Base-by-base conservation (phyloP, 2,329 filamentous ascomycete species). In the Paraconiothyrium brasiliense region DNA sequence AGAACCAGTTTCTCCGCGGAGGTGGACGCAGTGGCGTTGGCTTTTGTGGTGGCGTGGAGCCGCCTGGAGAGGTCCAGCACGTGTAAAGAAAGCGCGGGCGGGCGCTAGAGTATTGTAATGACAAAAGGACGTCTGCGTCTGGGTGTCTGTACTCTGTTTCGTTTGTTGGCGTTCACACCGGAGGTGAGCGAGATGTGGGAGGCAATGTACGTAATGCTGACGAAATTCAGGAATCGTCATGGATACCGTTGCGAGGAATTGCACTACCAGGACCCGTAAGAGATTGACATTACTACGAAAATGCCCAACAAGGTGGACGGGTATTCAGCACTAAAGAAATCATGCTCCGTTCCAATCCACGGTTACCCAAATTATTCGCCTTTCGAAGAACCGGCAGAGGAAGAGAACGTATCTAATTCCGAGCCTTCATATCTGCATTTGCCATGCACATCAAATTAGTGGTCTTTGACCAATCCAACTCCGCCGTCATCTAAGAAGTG, bases 221-320 rank as follows among this genome's bases (percentile, higher is more conserved):
- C n/a, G 43, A 3, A 3, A 34, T 24, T 10, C 7, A 46, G n/a
- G 14, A 27, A 14, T 34, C 16, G 11, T n/a, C 20, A 43, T 5
- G 16, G 8, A 11, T 32, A 8, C 16, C 39, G 24, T 13, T 2
- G 11, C 32, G 7, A 50, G 27, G 27, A 30, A 6, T 30, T 30
- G 4, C 27, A 30, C 4, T 30, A 4, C 27, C 32, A 22, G 8
- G 35, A 30, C 13, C 32, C 8, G 34, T 6, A 47, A 35, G 16
- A 24, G 27, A 7, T 55, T 11, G 52, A 34, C 16, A 55, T 34
- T 55, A 55, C 37, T 55, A 47, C 27, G 6, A 27, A 44, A 27
- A 4, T 34, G 37, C 51, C 51, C 13, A 46, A n/a, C 39, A 41
- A 7, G 14, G 14, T n/a, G 14, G n/a, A 46, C 20, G 20, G 43